These are phyloP conservation scores for Botrytis fragariae DNA, from an alignment of 2,329 filamentous ascomycete species.

Conservation along the genomic window DNA sequence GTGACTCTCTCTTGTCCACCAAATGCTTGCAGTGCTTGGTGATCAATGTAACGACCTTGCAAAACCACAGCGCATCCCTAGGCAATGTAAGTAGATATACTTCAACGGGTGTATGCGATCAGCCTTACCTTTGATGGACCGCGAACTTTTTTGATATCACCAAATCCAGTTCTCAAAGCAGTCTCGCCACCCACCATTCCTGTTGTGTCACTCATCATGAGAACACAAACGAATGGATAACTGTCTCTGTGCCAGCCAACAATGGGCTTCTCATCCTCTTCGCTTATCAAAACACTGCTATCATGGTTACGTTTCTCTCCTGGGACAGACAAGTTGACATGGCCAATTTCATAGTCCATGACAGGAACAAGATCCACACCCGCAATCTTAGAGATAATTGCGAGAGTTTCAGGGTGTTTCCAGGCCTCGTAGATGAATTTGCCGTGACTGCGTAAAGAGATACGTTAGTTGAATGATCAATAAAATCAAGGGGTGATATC, in stretches of 20 bases:
- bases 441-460: slow-evolving; percentile 47
- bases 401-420: slow-evolving; percentile 54
- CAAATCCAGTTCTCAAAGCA: slow-evolving; percentile 54
- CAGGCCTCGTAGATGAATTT: slow-evolving; percentile 64
- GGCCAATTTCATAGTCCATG: slow-evolving; percentile 57
- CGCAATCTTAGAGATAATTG: slow-evolving; percentile 54
- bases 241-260: slow-evolving; percentile 51
- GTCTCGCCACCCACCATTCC: slow-evolving; percentile 55
- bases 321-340: slow-evolving; percentile 54
- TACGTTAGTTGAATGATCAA: slow-evolving; percentile 21
- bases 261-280: slow-evolving; percentile 40
- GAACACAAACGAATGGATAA: slow-evolving; percentile 51
- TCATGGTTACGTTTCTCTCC: slow-evolving; percentile 31
- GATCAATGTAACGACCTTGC: slow-evolving; percentile 47
- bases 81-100: slow-evolving; percentile 18
- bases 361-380: slow-evolving; percentile 56
- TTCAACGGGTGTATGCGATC: neutral
- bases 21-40: slow-evolving; percentile 44
- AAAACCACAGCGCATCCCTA: slow-evolving; percentile 45
- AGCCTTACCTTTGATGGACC: slow-evolving; percentile 44
- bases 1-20: slow-evolving; percentile 47
- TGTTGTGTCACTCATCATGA: slow-evolving; percentile 50
- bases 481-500: slow-evolving; percentile 7
- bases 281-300: slow-evolving; percentile 31
- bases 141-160: slow-evolving; percentile 45